These are phyloP conservation scores for Aspergillus egyptiacus DNA, from an alignment of 495 filamentous ascomycete species.

Conservation along the genomic window DNA sequence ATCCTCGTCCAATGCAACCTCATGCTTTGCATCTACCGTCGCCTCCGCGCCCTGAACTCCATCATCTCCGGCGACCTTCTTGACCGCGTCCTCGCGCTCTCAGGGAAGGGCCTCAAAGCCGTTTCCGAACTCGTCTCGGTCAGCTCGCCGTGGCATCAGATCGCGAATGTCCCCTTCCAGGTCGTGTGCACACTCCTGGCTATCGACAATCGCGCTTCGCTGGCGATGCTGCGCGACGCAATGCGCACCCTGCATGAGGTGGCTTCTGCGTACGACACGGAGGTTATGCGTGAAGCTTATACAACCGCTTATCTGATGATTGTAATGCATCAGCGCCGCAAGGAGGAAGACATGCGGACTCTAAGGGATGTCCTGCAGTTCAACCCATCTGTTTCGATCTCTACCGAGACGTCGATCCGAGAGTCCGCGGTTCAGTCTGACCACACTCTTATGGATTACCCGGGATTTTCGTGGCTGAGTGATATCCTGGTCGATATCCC, in stretches of 20 bases:
- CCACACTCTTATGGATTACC: conserved; percentile 20
- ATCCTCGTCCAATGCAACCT: conserved; percentile 47
- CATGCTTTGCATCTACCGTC: conserved; percentile 48
- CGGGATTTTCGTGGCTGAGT: conserved; percentile 39
- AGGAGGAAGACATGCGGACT: conserved; percentile 37
- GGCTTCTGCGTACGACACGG: conserved; percentile 37
- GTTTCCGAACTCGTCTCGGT: conserved; percentile 34
- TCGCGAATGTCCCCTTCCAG: conserved; percentile 51
- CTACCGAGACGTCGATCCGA: conserved; percentile 4
- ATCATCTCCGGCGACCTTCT: conserved; percentile 28
- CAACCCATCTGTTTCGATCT: conserved; percentile 24
- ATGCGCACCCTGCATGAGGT: conserved; percentile 47
- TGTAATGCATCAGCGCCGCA: conserved; percentile 37
- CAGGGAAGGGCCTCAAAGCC: conserved; percentile 31
- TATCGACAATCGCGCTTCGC: conserved; percentile 43
- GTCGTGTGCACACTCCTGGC: conserved; percentile 47
- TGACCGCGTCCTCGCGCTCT: conserved; percentile 33
- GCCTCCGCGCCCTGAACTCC: conserved; percentile 41
- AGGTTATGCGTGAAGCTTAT: conserved; percentile 46
- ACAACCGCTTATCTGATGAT: conserved; percentile 48
- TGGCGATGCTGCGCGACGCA: conserved; percentile 42
- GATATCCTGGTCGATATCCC: conserved; percentile 43
- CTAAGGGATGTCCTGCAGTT: conserved; percentile 32
- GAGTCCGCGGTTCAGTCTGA: conserved; percentile 13
- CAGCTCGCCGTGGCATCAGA: conserved; percentile 48